phyloP scores from a whole-genome alignment of 1,139 yeast genomes.

The Pichia sp. region DNA sequence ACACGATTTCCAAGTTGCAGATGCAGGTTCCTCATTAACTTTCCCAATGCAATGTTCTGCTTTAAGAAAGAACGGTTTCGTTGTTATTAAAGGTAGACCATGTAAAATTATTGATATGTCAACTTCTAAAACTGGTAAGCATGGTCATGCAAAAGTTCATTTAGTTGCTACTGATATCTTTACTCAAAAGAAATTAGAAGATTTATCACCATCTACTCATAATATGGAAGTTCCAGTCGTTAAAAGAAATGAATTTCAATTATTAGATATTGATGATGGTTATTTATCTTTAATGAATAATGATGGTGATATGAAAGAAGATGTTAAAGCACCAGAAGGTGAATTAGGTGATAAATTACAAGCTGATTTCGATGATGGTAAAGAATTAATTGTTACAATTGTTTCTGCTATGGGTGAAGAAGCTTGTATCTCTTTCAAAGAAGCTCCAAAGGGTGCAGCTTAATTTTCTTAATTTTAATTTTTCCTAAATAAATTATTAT shows the following conservation, averaged over 20 bases:
- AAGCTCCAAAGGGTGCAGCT: slow-evolving; percentile 68
- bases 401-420: slow-evolving; percentile 99
- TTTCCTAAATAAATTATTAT: slow-evolving; percentile 25
- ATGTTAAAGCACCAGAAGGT: slow-evolving; percentile 96
- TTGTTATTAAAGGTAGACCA: slow-evolving; percentile 97
- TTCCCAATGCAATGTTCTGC: slow-evolving; percentile 99
- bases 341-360: slow-evolving; percentile 92
- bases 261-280: slow-evolving; percentile 97
- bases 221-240: slow-evolving; percentile 99
- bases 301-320: slow-evolving; percentile 99
- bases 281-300: slow-evolving; percentile 93
- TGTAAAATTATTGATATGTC: slow-evolving; percentile 99
- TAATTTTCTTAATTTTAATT: too few relatives aligned
- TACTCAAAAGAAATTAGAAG: slow-evolving; percentile 99
- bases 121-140: slow-evolving; percentile 99
- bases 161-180: slow-evolving; percentile 97
- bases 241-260: slow-evolving; percentile 89
- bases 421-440: slow-evolving; percentile 97
- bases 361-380: slow-evolving; percentile 93
- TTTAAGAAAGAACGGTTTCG: slow-evolving; percentile 99
- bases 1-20: slow-evolving; percentile 95
- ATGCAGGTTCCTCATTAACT: slow-evolving; percentile 98
- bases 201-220: slow-evolving; percentile 99
- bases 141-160: slow-evolving; percentile 99
- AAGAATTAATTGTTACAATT: slow-evolving; percentile 93